Base-by-base conservation (phyloP, 305 asterid genomes). In the Solanum hybrid region DNA sequence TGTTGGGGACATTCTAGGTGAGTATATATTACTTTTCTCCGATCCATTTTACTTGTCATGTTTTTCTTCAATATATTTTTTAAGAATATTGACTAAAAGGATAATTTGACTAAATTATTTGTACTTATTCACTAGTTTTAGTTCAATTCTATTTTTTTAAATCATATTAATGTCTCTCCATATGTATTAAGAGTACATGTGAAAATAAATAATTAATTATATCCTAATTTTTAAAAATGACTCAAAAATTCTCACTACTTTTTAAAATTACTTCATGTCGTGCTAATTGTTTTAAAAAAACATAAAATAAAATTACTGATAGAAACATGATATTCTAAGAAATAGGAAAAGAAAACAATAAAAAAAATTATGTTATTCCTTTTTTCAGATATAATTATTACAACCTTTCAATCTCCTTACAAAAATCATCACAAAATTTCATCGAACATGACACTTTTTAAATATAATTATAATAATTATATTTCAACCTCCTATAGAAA, bases 1-100 rank as follows among this genome's bases (percentile, higher is more conserved):
- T 57, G 77, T 79, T 22, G 91, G 91, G 17, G 90, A 90, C 27
- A 15, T 80, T 5, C 32, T 89, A 33, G 91, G 92, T 89, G 72
- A 76, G 13, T 27, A 39, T 27, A 8, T 26, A 61, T 61, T 61
- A 5, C 9, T 24, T 72, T 45, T 11, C 1, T 26, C 1, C 31
- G 9, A 26, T 72, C 0, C 0, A 72, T 72, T 72, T 72, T 12
- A 72, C 33, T 72, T 72, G 33, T 26, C 20, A 72, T 26, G 2
- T 72, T 72, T 72, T 72, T 70, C 1, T 26, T 11, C 26, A 61
- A 20, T 72, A 11, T 11, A 72, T 11, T 2, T 26, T 4, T 0
- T 1, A 24, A 11, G 4, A 65, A 9, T 65, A 65, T 65, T 22
- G 13, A 22, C 13, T 22, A 65, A 65, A 65, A 65, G 1, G 27